phyloP scores from a whole-genome alignment of 2,329 filamentous ascomycete species.

The Furcasterigmium sp. region DNA sequence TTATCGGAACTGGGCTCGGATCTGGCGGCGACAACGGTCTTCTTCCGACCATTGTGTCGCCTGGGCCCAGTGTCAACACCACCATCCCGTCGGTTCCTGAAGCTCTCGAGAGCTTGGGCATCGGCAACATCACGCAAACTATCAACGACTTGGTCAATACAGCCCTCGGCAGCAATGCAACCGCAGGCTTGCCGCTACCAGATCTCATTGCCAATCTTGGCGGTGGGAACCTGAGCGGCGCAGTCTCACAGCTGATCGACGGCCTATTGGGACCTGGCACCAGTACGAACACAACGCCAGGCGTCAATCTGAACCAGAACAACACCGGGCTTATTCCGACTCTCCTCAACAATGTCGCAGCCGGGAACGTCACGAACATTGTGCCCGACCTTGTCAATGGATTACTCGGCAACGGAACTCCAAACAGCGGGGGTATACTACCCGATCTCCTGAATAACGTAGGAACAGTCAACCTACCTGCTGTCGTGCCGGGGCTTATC shows the following conservation, averaged over 20 bases:
- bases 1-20: not conserved
- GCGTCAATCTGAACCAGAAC: not conserved
- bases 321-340: not conserved
- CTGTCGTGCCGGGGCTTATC: not conserved
- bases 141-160: not conserved
- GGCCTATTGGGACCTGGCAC: not conserved
- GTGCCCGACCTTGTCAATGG: constrained; percentile 1
- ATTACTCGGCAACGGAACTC: not conserved
- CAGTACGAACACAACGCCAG: not conserved
- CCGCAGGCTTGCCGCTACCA: not conserved
- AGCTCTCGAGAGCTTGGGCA: not conserved
- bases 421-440: not conserved
- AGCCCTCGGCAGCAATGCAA: not conserved
- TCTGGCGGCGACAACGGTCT: not conserved
- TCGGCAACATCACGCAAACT: not conserved
- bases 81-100: not conserved
- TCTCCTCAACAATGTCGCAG: not conserved
- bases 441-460: not conserved
- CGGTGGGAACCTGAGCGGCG: not conserved
- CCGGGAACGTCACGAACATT: not conserved
- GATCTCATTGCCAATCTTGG: not conserved
- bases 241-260: not conserved
- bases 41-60: not conserved
- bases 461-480: not conserved
- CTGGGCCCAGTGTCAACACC: not conserved